Evolutionary conservation across 2,329 filamentous ascomycete genomes (phyloP).

Genomic region (Claviceps spartinae): DNA sequence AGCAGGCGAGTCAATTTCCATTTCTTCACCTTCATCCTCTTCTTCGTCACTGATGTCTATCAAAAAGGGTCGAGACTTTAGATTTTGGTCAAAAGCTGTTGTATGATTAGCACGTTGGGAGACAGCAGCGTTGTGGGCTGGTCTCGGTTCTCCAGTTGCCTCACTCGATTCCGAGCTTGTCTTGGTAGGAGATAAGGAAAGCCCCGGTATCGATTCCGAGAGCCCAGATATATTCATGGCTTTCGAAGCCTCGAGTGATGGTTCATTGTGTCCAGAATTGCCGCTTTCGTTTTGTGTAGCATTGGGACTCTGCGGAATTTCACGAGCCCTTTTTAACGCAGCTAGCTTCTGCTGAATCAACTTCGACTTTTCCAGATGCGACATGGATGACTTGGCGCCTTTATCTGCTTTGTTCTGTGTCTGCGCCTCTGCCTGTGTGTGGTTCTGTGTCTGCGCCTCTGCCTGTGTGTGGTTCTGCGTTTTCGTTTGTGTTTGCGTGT

Average conservation of each 20-base stretch:
- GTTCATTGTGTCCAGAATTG: neutral
- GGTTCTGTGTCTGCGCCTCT: neutral
- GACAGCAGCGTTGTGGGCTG: constrained; percentile 60
- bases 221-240: neutral
- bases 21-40: constrained; percentile 47
- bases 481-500: too few relatives aligned
- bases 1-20: constrained; percentile 44
- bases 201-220: constrained; percentile 18
- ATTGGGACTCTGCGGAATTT: constrained; percentile 19
- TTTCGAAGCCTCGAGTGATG: neutral
- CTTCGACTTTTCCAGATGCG: constrained; percentile 54
- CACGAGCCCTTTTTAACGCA: constrained; percentile 48
- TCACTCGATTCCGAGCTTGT: constrained; percentile 9
- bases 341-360: constrained; percentile 68
- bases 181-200: constrained; percentile 19
- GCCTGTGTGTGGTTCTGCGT: too few relatives aligned
- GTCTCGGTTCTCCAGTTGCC: constrained; percentile 25
- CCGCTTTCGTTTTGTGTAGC: neutral
- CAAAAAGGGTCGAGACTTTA: constrained; percentile 50
- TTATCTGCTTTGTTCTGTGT: constrained; percentile 6
- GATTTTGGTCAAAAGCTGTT: constrained; percentile 37
- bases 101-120: constrained; percentile 19
- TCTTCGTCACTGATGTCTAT: constrained; percentile 74
- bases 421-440: neutral
- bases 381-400: constrained; percentile 14